Conservation (phyloP, 192 early-diverging fungal species). For the Linderina pennispora region DNA sequence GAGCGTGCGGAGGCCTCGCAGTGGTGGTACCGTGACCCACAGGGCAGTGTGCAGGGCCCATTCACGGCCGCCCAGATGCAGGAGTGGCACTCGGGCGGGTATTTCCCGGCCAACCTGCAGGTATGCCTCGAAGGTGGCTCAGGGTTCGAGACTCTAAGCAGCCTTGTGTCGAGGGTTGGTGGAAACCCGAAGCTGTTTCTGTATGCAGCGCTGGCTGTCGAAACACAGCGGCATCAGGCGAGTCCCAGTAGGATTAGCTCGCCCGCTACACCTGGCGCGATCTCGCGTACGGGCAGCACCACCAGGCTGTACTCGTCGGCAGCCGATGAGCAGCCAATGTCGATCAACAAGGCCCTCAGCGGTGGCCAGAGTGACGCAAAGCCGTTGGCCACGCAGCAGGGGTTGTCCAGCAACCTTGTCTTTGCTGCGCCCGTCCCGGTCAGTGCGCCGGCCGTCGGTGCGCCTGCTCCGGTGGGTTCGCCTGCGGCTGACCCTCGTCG, state of each 20-base stretch:
- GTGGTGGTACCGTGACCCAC: conserved; percentile 86
- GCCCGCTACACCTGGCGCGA: conserved; percentile 17
- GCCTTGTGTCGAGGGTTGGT: conserved; percentile 59
- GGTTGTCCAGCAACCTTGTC: neutral
- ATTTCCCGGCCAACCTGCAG: conserved; percentile 73
- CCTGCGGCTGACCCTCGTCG: neutral
- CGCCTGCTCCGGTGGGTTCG: neutral
- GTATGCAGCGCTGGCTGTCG: conserved; percentile 22
- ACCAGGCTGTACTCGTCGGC: conserved; percentile 3
- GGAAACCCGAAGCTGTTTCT: conserved; percentile 69
- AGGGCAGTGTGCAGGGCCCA: conserved; percentile 82
- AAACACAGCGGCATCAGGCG: conserved; percentile 6
- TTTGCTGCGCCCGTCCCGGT: neutral
- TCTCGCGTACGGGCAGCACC: conserved; percentile 23
- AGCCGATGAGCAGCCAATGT: neutral
- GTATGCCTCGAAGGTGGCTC: conserved; percentile 75
- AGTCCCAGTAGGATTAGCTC: conserved; percentile 17
- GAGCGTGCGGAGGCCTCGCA: conserved; percentile 34
- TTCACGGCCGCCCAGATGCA: conserved; percentile 90
- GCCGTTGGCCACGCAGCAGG: too few relatives aligned
- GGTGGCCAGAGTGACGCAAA: too few relatives aligned
- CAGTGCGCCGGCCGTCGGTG: too few relatives aligned
- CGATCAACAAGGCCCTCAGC: neutral
- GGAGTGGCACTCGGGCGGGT: conserved; percentile 86
- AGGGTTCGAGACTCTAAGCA: conserved; percentile 71